Evolutionary conservation across 768 basidiomycete species (phyloP), one percentile per base, ranked within the genome.

Genomic region (Tricholoma flavovirens): DNA sequence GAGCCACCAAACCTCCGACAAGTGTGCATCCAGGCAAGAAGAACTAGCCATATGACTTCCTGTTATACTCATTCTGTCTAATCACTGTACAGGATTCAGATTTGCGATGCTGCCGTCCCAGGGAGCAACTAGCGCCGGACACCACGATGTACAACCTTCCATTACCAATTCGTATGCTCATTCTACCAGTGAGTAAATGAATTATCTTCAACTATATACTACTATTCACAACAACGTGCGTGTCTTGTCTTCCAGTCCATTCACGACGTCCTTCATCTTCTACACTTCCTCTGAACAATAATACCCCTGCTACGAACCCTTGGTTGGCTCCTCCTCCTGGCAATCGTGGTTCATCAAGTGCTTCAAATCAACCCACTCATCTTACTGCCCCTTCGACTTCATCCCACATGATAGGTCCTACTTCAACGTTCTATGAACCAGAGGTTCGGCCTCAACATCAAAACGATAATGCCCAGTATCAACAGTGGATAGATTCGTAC

Each of bases 351-450:
- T 42, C 54, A 53, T 53, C 62, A 53, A 58, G 62, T 63, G 58
- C 53, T 48, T 58, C 57, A 17, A 59, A 54, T 35, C 58, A 57
- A 49, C 30, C 49, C 33, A 32, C 42, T 4, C 59, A 54, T 50
- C 56, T 49, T 17, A 38, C 60, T 45, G n/a, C 60, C 7, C 51
- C 59, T 19, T 60, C 66, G 51, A 42, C 63, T 53, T 63, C 73
- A 46, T 59, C 71, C 12, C 52, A 38, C 38, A 83, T 84, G 83
- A 83, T 84, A 59, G 78, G 79, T 35, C 75, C 82, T 14, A 72
- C 74, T 0, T 73, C 80, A 8, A 75, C 80, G 6, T 81, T 82
- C 61, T 84, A 83, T 64, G 80, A 81, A 54, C 71, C 81, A 5
- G 69, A 77, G 17, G 70, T 72, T 3, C 62, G 68, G n/a, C 62